phyloP scores from a whole-genome alignment of 148 eudicot species.

The Persicaria maculosa region DNA sequence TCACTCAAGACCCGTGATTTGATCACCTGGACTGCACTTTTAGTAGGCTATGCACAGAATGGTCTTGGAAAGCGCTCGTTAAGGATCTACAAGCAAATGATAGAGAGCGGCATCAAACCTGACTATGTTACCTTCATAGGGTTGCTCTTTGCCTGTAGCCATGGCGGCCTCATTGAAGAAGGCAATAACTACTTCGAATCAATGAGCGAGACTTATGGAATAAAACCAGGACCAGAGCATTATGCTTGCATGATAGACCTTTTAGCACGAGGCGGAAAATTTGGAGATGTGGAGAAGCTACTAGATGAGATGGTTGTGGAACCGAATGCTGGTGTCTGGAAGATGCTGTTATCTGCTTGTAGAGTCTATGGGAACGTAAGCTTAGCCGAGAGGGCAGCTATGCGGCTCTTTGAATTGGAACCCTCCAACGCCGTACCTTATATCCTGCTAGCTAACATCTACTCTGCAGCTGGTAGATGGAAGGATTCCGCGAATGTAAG shows the following conservation, averaged over 20 bases:
- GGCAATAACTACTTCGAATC: conserved; percentile 53
- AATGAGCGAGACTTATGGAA: conserved; percentile 43
- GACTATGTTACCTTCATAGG: conserved; percentile 66
- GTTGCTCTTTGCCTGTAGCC: conserved; percentile 69
- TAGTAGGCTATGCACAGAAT: conserved; percentile 72
- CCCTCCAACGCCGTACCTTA: conserved; percentile 54
- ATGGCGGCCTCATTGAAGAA: conserved; percentile 48
- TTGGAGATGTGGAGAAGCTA: conserved; percentile 42
- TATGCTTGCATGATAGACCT: conserved; percentile 73
- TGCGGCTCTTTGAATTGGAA: conserved; percentile 50
- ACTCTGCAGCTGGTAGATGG: conserved; percentile 56
- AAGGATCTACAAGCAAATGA: conserved; percentile 44
- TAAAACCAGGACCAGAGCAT: conserved; percentile 51
- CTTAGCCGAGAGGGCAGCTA: conserved; percentile 54
- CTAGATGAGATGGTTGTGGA: conserved; percentile 40
- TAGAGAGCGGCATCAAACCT: conserved; percentile 42
- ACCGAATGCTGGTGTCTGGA: conserved; percentile 67
- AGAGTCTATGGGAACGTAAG: conserved; percentile 46
- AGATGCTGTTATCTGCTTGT: conserved; percentile 55
- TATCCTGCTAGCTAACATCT: conserved; percentile 51
- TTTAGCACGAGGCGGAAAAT: conserved; percentile 56
- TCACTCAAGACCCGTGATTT: conserved; percentile 34
- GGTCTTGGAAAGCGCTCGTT: conserved; percentile 43
- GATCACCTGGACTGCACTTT: conserved; percentile 70
- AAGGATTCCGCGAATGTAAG: conserved; percentile 47